Evolutionary conservation across 257 asterid species (phyloP).

Genomic region (Penstemon barbatus): DNA sequence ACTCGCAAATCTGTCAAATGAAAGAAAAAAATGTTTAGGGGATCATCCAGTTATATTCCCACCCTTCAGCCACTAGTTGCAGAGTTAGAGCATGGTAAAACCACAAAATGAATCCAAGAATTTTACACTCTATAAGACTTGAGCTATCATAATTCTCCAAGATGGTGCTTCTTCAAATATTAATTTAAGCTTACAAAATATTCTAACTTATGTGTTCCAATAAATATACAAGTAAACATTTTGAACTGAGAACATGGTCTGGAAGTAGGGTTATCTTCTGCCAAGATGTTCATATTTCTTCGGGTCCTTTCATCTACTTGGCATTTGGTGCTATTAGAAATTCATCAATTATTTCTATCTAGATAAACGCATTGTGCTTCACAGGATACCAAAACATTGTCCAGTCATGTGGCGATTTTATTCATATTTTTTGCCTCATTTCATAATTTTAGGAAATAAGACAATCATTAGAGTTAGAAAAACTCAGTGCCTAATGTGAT

Average conservation of each 20-base stretch:
- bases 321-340: not conserved
- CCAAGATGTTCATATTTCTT: not conserved
- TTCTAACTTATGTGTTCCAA: slow-evolving; percentile 4
- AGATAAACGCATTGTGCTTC: no score
- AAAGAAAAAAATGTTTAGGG: slow-evolving; percentile 14
- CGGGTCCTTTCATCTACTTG: not conserved
- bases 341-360: not conserved
- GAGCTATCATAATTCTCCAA: not conserved
- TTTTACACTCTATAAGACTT: slow-evolving; percentile 7
- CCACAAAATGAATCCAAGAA: slow-evolving; percentile 4
- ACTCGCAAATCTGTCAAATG: slow-evolving; percentile 71
- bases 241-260: not conserved
- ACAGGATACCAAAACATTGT: no score
- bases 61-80: slow-evolving; percentile 1
- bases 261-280: not conserved
- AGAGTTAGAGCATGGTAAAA: slow-evolving; percentile 7
- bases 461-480: no score
- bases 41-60: slow-evolving; percentile 18
- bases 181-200: not conserved
- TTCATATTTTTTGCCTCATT: no score
- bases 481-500: no score
- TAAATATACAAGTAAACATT: not conserved
- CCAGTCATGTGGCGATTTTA: no score
- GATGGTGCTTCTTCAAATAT: not conserved
- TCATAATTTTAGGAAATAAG: no score